phyloP scores from a whole-genome alignment of 2,329 filamentous ascomycete species.

The Aspergillus persii region DNA sequence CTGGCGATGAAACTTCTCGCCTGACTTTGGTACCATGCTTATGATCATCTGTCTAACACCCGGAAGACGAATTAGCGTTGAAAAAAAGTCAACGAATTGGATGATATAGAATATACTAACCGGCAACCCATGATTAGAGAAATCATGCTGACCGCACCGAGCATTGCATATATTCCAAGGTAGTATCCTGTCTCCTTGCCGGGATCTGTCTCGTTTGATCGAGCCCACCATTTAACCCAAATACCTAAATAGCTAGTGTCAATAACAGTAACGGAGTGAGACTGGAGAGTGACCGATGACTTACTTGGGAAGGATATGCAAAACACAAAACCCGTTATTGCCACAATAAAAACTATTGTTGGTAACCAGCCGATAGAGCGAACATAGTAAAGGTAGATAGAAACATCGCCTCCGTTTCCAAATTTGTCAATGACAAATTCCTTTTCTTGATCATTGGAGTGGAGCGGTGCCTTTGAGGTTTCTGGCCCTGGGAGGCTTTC shows the following conservation, averaged over 20 bases:
- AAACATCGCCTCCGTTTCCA: slow-evolving; percentile 40
- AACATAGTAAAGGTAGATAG: slow-evolving; percentile 44
- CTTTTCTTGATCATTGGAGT: slow-evolving; percentile 12
- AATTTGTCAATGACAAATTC: slow-evolving; percentile 27
- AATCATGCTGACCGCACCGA: slow-evolving; percentile 37
- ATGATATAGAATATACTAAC: slow-evolving; percentile 17
- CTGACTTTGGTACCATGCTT: slow-evolving; percentile 54
- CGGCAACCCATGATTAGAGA: slow-evolving; percentile 38
- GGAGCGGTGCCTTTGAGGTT: slow-evolving; percentile 5
- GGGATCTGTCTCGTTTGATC: slow-evolving; percentile 34
- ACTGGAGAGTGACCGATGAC: slow-evolving; percentile 2
- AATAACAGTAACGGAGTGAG: background rate
- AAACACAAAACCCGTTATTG: slow-evolving; percentile 39
- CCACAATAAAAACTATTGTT: slow-evolving; percentile 35
- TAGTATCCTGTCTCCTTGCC: slow-evolving; percentile 36
- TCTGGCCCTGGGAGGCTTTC: slow-evolving; percentile 13
- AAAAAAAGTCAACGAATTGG: background rate
- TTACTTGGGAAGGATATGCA: slow-evolving; percentile 42
- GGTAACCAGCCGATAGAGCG: slow-evolving; percentile 38
- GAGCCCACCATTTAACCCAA: slow-evolving; percentile 45
- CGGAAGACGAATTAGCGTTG: slow-evolving; percentile 2
- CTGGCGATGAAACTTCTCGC: slow-evolving; percentile 48
- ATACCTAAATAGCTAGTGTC: slow-evolving; percentile 25
- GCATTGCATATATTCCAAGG: slow-evolving; percentile 40
- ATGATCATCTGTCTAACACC: slow-evolving; percentile 48